Evolutionary conservation across 148 eudicot species (phyloP), one percentile per base, ranked within the genome.

Genomic region (Diospyros kaki): DNA sequence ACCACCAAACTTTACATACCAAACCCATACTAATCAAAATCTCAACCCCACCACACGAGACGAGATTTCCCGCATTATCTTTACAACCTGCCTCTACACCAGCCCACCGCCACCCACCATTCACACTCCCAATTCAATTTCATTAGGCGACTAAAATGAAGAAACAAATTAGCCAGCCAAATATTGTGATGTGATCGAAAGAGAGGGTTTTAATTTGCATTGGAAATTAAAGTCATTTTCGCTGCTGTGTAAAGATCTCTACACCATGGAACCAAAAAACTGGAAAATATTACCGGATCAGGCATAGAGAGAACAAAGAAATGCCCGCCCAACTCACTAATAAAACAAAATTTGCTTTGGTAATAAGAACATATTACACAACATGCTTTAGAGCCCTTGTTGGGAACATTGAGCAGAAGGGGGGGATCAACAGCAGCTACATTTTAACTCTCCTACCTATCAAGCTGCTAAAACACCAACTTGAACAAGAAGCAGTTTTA

Each of bases 291-390:
- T 58, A 44, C 75, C 68, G 43, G 67, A 18, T 43, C n/a, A 59
- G 52, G 52, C 28, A 48, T 48, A 48, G 4, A 65, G 44, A 66
- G 52, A 2, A 15, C 8, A 59, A 28, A 71, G 8, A 15, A 28
- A 46, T 15, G 51, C 11, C 64, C 40, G 28, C 8, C 4, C 55
- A 69, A 38, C 9, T 1, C 5, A 56, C 42, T 14, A 10, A 51
- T 40, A 2, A 11, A 59, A 76, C 51, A 66, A 68, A 61, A 67
- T 76, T 48, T 71, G 10, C 9, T 73, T 80, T 40, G 28, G 58
- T 53, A 84, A 74, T 70, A 79, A 55, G 72, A 55, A 53, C 54
- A 81, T 79, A 83, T 82, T 68, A 76, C 77, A 86, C 78, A 77
- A 81, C 89, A 81, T 79, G 84, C 79, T 79, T 61, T 38, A 54